Conservation (phyloP, 768 basidiomycete genomes). For the Rhizopogon roseolus region DNA sequence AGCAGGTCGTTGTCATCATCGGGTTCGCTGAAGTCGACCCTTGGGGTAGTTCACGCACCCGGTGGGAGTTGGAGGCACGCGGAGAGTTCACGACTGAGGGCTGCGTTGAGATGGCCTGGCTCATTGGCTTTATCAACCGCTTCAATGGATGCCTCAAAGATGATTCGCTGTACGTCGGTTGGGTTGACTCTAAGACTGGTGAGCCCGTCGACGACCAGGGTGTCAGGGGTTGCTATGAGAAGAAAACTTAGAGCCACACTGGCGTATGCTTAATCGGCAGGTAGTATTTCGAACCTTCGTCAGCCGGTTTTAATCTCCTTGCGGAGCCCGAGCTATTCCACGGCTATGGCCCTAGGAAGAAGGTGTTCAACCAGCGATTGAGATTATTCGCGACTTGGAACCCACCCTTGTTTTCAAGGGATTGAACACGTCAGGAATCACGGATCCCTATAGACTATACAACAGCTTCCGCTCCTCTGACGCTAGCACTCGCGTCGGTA, state of each 20-base stretch:
- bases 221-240: conserved; percentile 88
- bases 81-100: conserved; percentile 98
- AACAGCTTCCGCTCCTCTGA: conserved; percentile 95
- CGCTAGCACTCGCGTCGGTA: conserved; percentile 89
- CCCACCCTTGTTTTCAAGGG: conserved; percentile 91
- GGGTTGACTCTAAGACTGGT: conserved; percentile 91
- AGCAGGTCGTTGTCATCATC: conserved; percentile 93
- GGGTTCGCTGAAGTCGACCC: conserved; percentile 98
- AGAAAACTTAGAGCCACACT: conserved; percentile 85
- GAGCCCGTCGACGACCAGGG: conserved; percentile 99
- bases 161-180: conserved; percentile 91
- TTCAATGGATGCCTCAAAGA: conserved; percentile 96
- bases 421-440: conserved; percentile 93
- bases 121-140: conserved; percentile 98
- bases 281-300: conserved; percentile 16
- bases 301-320: conserved; percentile 9
- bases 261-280: conserved; percentile 93
- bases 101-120: conserved; percentile 99
- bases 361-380: conserved; percentile 94
- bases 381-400: conserved; percentile 94
- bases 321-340: conserved; percentile 96
- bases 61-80: conserved; percentile 99
- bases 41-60: conserved; percentile 96
- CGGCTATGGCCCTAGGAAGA: conserved; percentile 96
- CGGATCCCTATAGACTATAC: conserved; percentile 97